Percentiles rank a stretch among this genome's conserved stretches.
These are phyloP conservation scores for Diaporthe australafricana DNA, from an alignment of 2,329 filamentous ascomycete genomes.

Conservation along the genomic window DNA sequence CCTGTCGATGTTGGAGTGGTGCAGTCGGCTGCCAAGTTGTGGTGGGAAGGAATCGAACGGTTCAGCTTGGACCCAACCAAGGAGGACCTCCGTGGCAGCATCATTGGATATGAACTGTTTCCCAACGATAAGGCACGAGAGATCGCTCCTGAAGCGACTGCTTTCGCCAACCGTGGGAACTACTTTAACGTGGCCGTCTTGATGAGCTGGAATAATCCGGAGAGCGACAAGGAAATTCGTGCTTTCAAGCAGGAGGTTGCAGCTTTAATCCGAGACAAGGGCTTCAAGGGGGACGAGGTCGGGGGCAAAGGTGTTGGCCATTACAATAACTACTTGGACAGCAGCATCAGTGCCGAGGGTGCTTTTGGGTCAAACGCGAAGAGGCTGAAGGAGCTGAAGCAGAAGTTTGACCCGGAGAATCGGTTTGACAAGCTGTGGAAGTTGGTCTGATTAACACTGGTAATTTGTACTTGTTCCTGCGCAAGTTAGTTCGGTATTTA, in stretches of 20 bases:
- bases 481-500: neutral
- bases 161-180: slow-evolving; percentile 57
- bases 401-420: slow-evolving; percentile 49
- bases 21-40: slow-evolving; percentile 45
- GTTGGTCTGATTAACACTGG: neutral
- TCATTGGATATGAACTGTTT: slow-evolving; percentile 55
- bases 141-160: slow-evolving; percentile 51
- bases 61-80: slow-evolving; percentile 51
- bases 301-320: slow-evolving; percentile 40
- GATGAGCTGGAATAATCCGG: slow-evolving; percentile 53
- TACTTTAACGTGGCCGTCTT: slow-evolving; percentile 56
- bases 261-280: slow-evolving; percentile 42
- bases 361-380: slow-evolving; percentile 48
- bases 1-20: slow-evolving; percentile 51
- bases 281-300: slow-evolving; percentile 40
- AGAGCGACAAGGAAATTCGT: slow-evolving; percentile 51
- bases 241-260: slow-evolving; percentile 52
- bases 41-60: slow-evolving; percentile 43
- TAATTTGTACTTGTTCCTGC: neutral
- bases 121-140: slow-evolving; percentile 52
- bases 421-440: slow-evolving; percentile 47
- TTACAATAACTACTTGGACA: slow-evolving; percentile 47
- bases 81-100: slow-evolving; percentile 42
- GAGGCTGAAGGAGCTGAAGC: slow-evolving; percentile 48
- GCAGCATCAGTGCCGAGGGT: slow-evolving; percentile 42